phyloP scores from a whole-genome alignment of 225 moss, liverwort and hornwort species.

The Rhytidiadelphus loreus region DNA sequence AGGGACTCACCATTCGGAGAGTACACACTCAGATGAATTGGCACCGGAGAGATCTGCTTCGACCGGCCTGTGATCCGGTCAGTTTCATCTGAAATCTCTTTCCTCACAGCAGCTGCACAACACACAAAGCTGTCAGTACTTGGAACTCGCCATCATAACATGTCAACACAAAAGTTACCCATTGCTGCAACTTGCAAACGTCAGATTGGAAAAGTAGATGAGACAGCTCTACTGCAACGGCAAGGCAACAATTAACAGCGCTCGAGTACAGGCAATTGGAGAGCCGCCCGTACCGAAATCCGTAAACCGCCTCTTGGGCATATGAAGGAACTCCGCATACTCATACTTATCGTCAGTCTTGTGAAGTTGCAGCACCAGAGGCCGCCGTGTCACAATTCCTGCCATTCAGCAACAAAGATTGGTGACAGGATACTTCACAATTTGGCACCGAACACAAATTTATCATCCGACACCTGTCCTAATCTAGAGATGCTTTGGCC shows the following conservation, averaged over 20 bases:
- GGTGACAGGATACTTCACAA: not conserved
- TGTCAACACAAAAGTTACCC: not conserved
- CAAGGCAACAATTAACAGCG: not conserved
- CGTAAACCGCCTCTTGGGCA: conserved; percentile 64
- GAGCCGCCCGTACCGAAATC: conserved; percentile 48
- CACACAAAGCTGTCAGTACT: not conserved
- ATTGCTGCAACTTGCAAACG: not conserved
- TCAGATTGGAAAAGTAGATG: not conserved
- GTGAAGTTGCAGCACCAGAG: conserved; percentile 85
- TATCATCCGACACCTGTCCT: not conserved
- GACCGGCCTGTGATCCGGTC: conserved; percentile 43
- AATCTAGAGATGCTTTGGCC: not conserved
- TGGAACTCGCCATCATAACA: not conserved
- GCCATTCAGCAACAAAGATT: not conserved
- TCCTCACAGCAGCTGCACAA: conserved; percentile 44
- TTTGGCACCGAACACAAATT: not conserved
- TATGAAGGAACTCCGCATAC: conserved; percentile 86
- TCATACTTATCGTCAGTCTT: conserved; percentile 84
- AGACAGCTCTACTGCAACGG: not conserved
- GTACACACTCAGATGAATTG: conserved; percentile 46
- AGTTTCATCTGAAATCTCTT: conserved; percentile 56
- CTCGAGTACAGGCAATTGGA: not conserved
- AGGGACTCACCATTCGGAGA: conserved; percentile 41
- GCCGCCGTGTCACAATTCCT: conserved; percentile 91
- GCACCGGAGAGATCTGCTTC: conserved; percentile 54